Conservation (phyloP, 2,329 filamentous ascomycete genomes). For the Cytospora piceicola region DNA sequence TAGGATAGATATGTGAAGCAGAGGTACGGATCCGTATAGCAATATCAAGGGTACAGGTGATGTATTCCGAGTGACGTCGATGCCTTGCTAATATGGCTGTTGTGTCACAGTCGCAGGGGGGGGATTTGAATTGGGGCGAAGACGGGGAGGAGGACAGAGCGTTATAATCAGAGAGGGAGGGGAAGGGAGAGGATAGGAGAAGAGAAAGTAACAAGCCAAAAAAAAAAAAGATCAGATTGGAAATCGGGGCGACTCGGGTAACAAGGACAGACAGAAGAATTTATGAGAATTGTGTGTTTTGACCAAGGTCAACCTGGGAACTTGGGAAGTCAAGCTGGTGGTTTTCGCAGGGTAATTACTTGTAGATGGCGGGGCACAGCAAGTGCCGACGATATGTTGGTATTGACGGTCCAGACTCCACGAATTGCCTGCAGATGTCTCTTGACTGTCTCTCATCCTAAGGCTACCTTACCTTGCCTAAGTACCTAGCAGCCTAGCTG, state of each 20-base stretch:
- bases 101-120: conserved; percentile 17
- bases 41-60: conserved; percentile 13
- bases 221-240: neutral
- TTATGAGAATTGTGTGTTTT: conserved; percentile 13
- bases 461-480: too few species aligned
- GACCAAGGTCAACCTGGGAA: conserved; percentile 3
- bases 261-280: neutral
- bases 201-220: neutral
- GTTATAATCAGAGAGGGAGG: neutral
- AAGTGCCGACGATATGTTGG: neutral
- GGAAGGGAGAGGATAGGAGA: conserved; percentile 1
- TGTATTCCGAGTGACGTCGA: conserved; percentile 20
- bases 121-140: neutral
- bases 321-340: neutral
- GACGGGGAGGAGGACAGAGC: neutral
- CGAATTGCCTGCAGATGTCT: neutral
- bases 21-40: neutral
- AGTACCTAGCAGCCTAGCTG: too few species aligned
- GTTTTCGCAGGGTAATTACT: conserved; percentile 6
- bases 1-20: neutral
- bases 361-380: neutral
- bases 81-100: conserved; percentile 4
- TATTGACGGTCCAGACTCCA: neutral
- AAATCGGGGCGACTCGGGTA: too few species aligned
- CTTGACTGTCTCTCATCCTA: neutral